phyloP scores from a whole-genome alignment of 345 rosid species.

The Acer negundo region DNA sequence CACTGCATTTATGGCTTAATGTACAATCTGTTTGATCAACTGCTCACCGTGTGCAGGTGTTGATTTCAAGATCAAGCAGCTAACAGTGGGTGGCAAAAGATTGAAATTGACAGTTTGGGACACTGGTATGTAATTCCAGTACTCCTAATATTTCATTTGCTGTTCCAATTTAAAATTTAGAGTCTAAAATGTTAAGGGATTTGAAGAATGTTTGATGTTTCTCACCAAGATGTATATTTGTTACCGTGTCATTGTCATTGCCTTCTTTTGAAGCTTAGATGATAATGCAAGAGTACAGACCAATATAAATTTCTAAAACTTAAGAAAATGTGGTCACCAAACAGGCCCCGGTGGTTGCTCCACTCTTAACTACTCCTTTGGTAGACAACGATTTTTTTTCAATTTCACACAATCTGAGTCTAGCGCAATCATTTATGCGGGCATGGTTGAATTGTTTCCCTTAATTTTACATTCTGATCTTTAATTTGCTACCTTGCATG shows the following conservation, averaged over 20 bases:
- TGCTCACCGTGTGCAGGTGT: slow-evolving; percentile 55
- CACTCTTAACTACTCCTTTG: background rate
- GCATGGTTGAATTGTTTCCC: background rate
- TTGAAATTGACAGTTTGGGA: slow-evolving; percentile 97
- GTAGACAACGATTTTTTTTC: background rate
- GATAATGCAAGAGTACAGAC: slow-evolving; percentile 9
- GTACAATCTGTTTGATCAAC: background rate
- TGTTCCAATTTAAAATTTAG: background rate
- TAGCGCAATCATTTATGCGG: background rate
- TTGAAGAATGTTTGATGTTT: slow-evolving; percentile 1
- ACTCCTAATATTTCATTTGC: slow-evolving; percentile 2
- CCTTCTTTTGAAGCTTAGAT: slow-evolving; percentile 11
- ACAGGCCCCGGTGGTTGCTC: slow-evolving; percentile 10
- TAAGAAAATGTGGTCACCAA: slow-evolving; percentile 6
- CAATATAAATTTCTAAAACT: background rate
- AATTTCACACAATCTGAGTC: slow-evolving; percentile 6
- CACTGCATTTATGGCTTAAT: background rate
- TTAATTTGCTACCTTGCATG: background rate
- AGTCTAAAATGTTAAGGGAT: background rate
- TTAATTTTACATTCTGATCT: background rate
- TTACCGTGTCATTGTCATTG: slow-evolving; percentile 10
- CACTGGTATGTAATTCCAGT: slow-evolving; percentile 58
- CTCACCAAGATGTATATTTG: background rate
- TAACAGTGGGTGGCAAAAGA: slow-evolving; percentile 77
- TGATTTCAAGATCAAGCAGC: slow-evolving; percentile 93